Conservation (phyloP, 352 stramenopile genomes). For the Globisporangium megalacanthum region DNA sequence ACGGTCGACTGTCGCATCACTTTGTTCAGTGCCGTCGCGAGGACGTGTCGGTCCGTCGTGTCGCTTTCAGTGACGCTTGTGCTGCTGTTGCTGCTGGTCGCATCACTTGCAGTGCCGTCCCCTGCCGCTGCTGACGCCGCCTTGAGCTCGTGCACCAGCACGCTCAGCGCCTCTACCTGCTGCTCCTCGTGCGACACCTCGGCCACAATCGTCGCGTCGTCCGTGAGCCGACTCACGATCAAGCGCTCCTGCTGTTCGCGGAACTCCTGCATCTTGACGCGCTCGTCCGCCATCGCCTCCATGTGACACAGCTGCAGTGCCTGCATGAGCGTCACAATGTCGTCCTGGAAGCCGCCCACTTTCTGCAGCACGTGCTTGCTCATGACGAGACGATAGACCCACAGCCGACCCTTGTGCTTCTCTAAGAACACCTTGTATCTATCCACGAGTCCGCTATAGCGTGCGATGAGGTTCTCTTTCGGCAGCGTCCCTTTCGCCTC, state of each 20-base stretch:
- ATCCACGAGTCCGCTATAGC: neutral
- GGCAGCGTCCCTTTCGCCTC: neutral
- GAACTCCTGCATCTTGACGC: neutral
- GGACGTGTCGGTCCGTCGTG: neutral
- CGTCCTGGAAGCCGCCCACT: neutral
- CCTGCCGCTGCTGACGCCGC: neutral
- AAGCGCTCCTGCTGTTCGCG: neutral
- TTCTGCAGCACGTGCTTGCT: neutral
- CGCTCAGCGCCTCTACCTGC: neutral
- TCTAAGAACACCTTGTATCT: neutral
- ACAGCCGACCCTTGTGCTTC: neutral
- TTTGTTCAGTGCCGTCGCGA: slow-evolving; percentile 2
- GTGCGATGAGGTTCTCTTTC: neutral
- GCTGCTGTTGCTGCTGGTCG: too few relatives aligned
- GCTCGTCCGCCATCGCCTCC: neutral
- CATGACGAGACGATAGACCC: neutral
- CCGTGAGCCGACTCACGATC: neutral
- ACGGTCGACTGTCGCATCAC: slow-evolving; percentile 1
- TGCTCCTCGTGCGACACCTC: neutral
- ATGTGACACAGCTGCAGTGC: neutral
- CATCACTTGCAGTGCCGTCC: too few relatives aligned
- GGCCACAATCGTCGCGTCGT: neutral
- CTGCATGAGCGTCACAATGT: neutral
- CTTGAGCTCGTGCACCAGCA: neutral
- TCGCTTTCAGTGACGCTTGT: too few relatives aligned